A percentile compares a stretch with the other conserved stretches of the same genome.
phyloP scores from a whole-genome alignment of 345 rosid species.

The Anastatica hierochuntica region DNA sequence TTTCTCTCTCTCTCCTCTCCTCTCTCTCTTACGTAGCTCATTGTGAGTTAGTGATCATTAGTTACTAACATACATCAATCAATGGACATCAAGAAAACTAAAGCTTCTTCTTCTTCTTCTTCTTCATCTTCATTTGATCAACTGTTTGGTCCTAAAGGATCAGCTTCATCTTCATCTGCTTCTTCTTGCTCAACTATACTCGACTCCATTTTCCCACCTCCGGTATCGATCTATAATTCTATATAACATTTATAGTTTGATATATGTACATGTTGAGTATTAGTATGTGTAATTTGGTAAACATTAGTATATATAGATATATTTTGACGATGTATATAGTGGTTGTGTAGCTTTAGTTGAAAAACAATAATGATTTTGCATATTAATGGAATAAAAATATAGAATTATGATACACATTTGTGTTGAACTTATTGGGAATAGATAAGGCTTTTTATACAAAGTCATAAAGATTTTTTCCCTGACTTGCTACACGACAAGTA shows the following conservation, averaged over 20 bases:
- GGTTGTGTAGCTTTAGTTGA: neutral
- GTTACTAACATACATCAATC: neutral
- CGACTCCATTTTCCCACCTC: slow-evolving; percentile 30
- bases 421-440: slow-evolving; percentile 4
- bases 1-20: neutral
- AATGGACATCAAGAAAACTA: slow-evolving; percentile 22
- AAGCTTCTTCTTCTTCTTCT: neutral
- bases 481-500: slow-evolving; percentile 22
- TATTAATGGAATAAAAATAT: neutral
- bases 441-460: slow-evolving; percentile 19
- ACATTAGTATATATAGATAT: too few relatives aligned
- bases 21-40: neutral
- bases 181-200: slow-evolving; percentile 28
- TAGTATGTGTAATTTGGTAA: neutral
- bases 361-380: neutral
- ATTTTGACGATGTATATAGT: neutral
- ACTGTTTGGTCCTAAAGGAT: slow-evolving; percentile 26
- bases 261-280: neutral
- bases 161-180: slow-evolving; percentile 16
- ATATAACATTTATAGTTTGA: too few relatives aligned
- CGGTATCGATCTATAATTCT: slow-evolving; percentile 11
- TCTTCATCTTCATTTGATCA: slow-evolving; percentile 18
- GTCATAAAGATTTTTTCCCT: neutral
- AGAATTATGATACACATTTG: neutral
- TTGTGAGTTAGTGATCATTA: neutral